Conservation (phyloP, 371 early-diverging fungal genomes). For the Mucor plumbeus region DNA sequence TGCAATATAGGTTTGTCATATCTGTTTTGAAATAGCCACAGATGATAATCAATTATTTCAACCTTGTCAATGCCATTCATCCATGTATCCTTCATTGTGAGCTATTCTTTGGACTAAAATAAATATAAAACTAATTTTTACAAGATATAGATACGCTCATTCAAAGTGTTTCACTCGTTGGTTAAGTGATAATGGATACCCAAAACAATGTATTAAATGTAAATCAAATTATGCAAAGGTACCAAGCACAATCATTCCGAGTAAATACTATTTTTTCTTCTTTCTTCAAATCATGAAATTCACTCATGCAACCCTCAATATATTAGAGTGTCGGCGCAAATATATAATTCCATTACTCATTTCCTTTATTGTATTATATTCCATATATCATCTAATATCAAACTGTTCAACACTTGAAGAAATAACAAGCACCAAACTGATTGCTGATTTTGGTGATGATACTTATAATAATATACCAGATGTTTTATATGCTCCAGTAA, state of each 20-base stretch:
- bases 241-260: background rate
- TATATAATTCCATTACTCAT: background rate
- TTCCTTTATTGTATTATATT: background rate
- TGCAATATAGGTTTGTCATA: conserved; percentile 2
- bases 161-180: conserved; percentile 13
- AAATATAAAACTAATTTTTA: background rate
- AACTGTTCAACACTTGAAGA: background rate
- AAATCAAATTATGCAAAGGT: conserved; percentile 3
- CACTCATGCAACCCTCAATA: too few relatives aligned
- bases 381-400: background rate
- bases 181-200: conserved; percentile 1
- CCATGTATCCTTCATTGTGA: background rate
- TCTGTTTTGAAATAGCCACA: background rate
- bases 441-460: conserved; percentile 8
- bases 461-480: conserved; percentile 6
- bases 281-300: too few relatives aligned
- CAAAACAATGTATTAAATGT: conserved; percentile 13
- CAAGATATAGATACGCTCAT: conserved; percentile 15
- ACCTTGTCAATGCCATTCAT: conserved; percentile 5
- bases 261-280: background rate
- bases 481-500: conserved; percentile 2
- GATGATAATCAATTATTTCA: background rate
- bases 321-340: background rate
- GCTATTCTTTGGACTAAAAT: background rate
- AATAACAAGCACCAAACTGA: background rate